Evolutionary conservation across 176 grass and related monocot genomes (phyloP), one percentile per base, ranked within the genome.

Genomic region (Pontederia crassipes): DNA sequence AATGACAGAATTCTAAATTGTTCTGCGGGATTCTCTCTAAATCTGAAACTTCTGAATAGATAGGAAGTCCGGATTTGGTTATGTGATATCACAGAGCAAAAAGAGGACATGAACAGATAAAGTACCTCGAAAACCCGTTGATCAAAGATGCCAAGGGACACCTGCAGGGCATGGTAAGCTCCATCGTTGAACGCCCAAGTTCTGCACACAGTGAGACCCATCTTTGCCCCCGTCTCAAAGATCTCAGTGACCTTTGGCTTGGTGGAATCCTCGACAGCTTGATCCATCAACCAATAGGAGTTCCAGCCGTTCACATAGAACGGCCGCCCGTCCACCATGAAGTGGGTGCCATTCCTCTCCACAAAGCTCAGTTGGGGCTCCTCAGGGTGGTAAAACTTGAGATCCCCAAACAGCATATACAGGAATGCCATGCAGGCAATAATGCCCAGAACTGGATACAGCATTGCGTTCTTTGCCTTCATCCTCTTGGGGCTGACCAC

Each of bases 111-210:
- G 10, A 40, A 51, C 12, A 11, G 2, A 51, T 28, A 32, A 32
- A 11, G 27, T 77, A 91, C 88, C 87, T 64, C 55, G 62, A 98
- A 98, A 57, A 98, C 88, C 46, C 82, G 79, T 73, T 98, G 85
- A 69, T 98, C 88, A 69, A 98, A 98, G 53, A 15, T 77, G 11
- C 94, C 88, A 0, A 88, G 94, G 12, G 85, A 56, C 61, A 98
- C 59, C 79, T 93, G 94, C 10, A 98, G 85, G 20, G 94, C 94
- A 81, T 98, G 91, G 84, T 93, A 89, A 60, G 48, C 12, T 55
- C 94, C 94, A 64, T 98, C 94, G 64, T 98, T 98, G 73, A 98
- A 98, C 2, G 88, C 88, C 94, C 94, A 98, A 28, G 94, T 89
- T 69, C 94, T 80, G 76, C 94, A 98, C 15, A 98, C 94, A 12